phyloP scores from a whole-genome alignment of 176 grass and related monocot genomes.

The Lolium rigidum region DNA sequence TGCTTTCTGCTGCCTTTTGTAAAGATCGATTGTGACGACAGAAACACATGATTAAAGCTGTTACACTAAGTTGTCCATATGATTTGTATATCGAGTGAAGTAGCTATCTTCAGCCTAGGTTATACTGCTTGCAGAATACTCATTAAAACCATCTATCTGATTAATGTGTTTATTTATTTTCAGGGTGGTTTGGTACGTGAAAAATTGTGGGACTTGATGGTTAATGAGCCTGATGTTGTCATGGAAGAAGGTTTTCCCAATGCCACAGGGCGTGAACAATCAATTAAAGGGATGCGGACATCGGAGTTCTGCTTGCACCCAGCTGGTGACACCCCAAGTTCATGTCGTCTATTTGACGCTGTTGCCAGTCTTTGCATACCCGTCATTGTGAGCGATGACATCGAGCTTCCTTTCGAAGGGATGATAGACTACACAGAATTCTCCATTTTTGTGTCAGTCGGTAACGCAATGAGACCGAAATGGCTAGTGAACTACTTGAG shows the following conservation, averaged over 20 bases:
- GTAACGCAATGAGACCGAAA: constrained; percentile 57
- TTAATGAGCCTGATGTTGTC: constrained; percentile 70
- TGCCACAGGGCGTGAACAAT: constrained; percentile 78
- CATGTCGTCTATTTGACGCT: constrained; percentile 86
- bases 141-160: not conserved
- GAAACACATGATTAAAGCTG: not conserved
- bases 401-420: constrained; percentile 89
- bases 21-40: not conserved
- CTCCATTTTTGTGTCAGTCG: constrained; percentile 66
- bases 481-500: constrained; percentile 66
- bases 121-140: not conserved
- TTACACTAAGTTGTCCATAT: not conserved
- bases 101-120: not conserved
- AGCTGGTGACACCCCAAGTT: constrained; percentile 87
- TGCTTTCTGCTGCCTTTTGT: not conserved
- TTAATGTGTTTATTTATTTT: not conserved
- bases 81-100: not conserved
- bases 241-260: constrained; percentile 98
- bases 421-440: constrained; percentile 80
- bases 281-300: constrained; percentile 79
- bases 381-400: constrained; percentile 76
- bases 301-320: constrained; percentile 90
- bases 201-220: constrained; percentile 85
- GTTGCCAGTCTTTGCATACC: constrained; percentile 90
- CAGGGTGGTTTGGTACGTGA: constrained; percentile 93